phyloP scores from a whole-genome alignment of 768 basidiomycete species.

The Boletus sp. region DNA sequence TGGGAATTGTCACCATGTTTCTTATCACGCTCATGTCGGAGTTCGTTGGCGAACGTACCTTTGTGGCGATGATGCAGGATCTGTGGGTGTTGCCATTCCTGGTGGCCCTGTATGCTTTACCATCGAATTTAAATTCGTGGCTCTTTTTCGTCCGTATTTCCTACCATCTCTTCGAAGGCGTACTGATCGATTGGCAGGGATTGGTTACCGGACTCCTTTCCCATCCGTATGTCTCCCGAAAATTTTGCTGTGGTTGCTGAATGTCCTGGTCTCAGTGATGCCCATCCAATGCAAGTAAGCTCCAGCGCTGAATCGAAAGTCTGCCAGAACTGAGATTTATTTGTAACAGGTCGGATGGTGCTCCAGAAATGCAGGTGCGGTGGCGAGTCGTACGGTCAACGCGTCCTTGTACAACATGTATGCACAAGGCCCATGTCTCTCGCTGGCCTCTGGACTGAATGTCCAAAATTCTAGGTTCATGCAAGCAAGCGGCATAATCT shows the following conservation, averaged over 20 bases:
- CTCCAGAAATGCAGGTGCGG: constrained; percentile 47
- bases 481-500: constrained; percentile 34
- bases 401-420: too few relatives aligned
- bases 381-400: constrained; percentile 55
- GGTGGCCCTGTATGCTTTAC: constrained; percentile 43
- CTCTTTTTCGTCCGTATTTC: too few relatives aligned
- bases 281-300: constrained; percentile 29
- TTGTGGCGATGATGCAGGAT: constrained; percentile 52
- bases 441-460: too few relatives aligned
- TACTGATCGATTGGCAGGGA: too few relatives aligned
- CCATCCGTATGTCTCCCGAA: too few relatives aligned
- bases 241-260: not conserved
- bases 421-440: too few relatives aligned
- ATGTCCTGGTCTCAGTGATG: constrained; percentile 32
- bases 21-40: constrained; percentile 51
- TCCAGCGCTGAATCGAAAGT: not conserved
- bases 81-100: constrained; percentile 64
- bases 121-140: too few relatives aligned
- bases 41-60: constrained; percentile 49
- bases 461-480: constrained; percentile 33
- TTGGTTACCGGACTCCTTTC: too few relatives aligned
- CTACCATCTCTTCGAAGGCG: too few relatives aligned
- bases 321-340: constrained; percentile 11
- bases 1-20: constrained; percentile 54
- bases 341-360: too few relatives aligned